These are phyloP conservation scores for Tetraselmis striata DNA, from an alignment of 139 green algal species.

Conservation along the genomic window DNA sequence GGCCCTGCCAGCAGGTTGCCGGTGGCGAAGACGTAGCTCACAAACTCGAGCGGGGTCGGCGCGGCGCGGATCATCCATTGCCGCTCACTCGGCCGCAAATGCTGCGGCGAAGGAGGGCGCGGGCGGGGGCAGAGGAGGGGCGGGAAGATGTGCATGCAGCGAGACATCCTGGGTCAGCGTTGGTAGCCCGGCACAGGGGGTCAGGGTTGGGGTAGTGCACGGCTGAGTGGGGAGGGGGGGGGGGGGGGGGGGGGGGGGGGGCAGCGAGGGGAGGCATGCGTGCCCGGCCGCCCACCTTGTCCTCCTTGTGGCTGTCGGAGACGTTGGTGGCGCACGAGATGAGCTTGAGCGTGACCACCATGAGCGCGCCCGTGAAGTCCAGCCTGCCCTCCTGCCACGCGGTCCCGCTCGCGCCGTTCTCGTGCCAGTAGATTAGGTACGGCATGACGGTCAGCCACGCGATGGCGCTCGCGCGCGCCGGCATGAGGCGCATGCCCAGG, in stretches of 20 bases:
- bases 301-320: slow-evolving; percentile 27
- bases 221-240: too few relatives aligned
- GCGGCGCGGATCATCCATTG: not conserved
- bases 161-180: too few relatives aligned
- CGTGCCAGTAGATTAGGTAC: slow-evolving; percentile 68
- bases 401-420: slow-evolving; percentile 57
- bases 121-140: too few relatives aligned
- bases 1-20: slow-evolving; percentile 80
- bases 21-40: slow-evolving; percentile 64
- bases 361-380: slow-evolving; percentile 74
- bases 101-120: too few relatives aligned
- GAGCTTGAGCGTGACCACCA: slow-evolving; percentile 81
- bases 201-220: too few relatives aligned
- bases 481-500: slow-evolving; percentile 46
- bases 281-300: too few relatives aligned
- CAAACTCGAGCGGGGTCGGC: slow-evolving; percentile 58
- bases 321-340: slow-evolving; percentile 59
- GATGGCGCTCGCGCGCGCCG: slow-evolving; percentile 39
- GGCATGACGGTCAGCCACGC: slow-evolving; percentile 65
- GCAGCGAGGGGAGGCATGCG: too few relatives aligned
- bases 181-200: too few relatives aligned
- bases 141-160: too few relatives aligned
- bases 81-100: slow-evolving; percentile 3
- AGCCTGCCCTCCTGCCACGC: slow-evolving; percentile 71
- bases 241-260: too few relatives aligned